Conservation (phyloP, 257 asterid genomes). For the Penstemon barbatus region DNA sequence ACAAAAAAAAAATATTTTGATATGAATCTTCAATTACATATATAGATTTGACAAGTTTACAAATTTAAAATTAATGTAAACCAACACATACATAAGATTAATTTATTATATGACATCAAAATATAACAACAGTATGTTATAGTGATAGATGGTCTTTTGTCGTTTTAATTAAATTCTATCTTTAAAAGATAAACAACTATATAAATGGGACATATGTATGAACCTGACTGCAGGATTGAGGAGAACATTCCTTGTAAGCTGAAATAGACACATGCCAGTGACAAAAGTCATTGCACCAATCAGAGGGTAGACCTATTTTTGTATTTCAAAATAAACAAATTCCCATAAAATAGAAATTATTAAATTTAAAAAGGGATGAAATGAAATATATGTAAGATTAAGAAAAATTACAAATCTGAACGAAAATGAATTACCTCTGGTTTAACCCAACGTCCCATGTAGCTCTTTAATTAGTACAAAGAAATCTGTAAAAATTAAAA, state of each 20-base stretch:
- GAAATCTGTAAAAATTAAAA: not conserved
- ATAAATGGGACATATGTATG: not conserved
- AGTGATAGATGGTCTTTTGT: no score
- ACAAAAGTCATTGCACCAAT: conserved; percentile 83
- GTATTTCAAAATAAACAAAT: not conserved
- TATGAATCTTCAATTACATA: no score
- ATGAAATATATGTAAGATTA: no score
- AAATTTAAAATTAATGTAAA: no score
- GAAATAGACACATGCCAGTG: conserved; percentile 67
- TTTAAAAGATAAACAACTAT: not conserved
- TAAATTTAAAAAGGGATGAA: no score
- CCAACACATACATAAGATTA: no score
- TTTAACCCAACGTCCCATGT: conserved; percentile 85
- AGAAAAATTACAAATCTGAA: no score
- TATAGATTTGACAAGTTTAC: no score
- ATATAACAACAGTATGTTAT: no score
- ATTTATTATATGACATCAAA: no score
- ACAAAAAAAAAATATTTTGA: no score
- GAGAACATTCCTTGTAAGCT: conserved; percentile 63
- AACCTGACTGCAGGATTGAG: conserved; percentile 84
- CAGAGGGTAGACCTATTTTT: conserved; percentile 67
- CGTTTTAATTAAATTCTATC: not conserved
- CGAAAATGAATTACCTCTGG: conserved; percentile 55
- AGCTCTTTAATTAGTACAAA: not conserved
- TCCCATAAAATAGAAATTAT: not conserved